Evolutionary conservation across 2,329 filamentous ascomycete species (phyloP), one percentile per base, ranked within the genome.

Genomic region (Helotiales sp.): DNA sequence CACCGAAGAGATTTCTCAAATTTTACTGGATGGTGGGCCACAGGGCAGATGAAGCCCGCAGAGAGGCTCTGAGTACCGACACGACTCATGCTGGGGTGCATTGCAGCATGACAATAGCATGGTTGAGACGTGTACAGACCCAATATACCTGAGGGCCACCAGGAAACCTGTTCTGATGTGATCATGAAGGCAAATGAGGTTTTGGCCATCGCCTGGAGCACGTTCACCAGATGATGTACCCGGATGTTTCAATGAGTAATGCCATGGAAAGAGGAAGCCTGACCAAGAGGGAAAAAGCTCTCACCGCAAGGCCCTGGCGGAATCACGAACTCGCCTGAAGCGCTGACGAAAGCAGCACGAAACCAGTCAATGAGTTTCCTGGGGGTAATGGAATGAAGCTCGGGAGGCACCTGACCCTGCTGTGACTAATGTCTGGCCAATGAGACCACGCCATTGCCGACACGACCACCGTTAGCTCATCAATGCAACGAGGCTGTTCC

Each of bases 351-450:
- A 58, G 33, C 52, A n/a, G n/a, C 40, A 24, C 40, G 40, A 44
- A 51, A 54, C 55, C 34, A 60, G 31, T 52, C 61, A 55, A 57
- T 47, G 55, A 54, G 51, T 66, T 66, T 65, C 57, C 36, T 51
- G 60, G 60, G 60, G 60, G 60, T 63, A 65, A 63, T 58, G 47
- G 38, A 48, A 17, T 48, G 12, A 48, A 25, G 40, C 40, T 24
- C 31, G 27, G 27, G 25, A 48, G 2, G 24, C 46, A 31, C 46
- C 13, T 30, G 40, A 44, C 22, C 40, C 22, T 10, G 19, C 22
- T 44, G 40, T 44, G 40, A 44, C 40, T 44, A 44, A 44, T 44
- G 40, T 19, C 12, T 5, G 27, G 9, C 40, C 40, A 44, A 44
- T 44, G 13, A 44, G 22, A 19, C 12, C 12, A 10, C 25, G n/a